These are phyloP conservation scores for Penicillium pancosmium DNA, from an alignment of 495 filamentous ascomycete species.

Conservation along the genomic window DNA sequence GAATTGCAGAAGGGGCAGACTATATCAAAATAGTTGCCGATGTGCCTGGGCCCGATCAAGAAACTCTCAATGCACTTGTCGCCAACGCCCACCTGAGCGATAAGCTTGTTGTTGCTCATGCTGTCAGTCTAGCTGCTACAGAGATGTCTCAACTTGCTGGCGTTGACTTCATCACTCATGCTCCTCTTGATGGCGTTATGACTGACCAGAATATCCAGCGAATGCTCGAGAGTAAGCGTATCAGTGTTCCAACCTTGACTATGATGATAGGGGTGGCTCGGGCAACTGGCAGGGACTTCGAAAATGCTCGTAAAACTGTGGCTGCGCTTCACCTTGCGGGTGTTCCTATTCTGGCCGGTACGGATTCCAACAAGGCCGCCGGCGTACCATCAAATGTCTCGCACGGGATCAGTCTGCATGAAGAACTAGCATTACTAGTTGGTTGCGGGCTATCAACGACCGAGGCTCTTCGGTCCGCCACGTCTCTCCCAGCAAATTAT, in stretches of 20 bases:
- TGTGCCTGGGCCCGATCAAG: constrained; percentile 5
- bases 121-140: background rate
- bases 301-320: background rate
- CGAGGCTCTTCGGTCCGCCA: constrained; percentile 33
- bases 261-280: constrained; percentile 2
- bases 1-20: constrained; percentile 8
- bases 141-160: background rate
- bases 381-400: constrained; percentile 2
- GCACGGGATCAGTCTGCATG: constrained; percentile 6
- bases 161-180: constrained; percentile 7
- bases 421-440: constrained; percentile 10
- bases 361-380: constrained; percentile 5
- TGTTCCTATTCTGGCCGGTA: constrained; percentile 8
- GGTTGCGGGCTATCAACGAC: constrained; percentile 5
- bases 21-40: constrained; percentile 14
- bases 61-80: constrained; percentile 9
- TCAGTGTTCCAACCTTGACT: constrained; percentile 7
- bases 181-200: constrained; percentile 6
- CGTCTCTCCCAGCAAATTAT: constrained; percentile 32
- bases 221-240: background rate
- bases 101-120: constrained; percentile 13
- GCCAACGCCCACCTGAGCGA: background rate
- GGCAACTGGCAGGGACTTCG: background rate
- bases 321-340: background rate
- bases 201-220: background rate